Base-by-base conservation (phyloP, 768 basidiomycete species). In the Kwoniella mangroviensis region DNA sequence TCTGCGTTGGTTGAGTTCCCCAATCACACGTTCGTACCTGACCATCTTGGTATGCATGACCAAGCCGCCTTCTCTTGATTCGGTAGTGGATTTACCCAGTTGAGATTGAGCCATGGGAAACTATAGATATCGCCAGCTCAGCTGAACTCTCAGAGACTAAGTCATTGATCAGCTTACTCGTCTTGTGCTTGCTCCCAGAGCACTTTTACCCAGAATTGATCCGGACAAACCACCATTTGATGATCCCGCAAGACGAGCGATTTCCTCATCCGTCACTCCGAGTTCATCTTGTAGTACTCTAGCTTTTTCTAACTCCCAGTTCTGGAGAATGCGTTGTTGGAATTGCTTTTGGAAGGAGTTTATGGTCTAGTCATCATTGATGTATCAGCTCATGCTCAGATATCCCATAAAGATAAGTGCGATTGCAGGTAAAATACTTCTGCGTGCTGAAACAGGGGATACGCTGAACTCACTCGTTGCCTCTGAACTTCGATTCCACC, bases 11-110 rank as follows among this genome's bases (percentile, higher is more conserved):
- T 82, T 82, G 10, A 82, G 65, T 10, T 73, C 65, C 24, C 92
- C 85, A 53, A 98, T 85, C 41, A 92, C 90, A 58, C 89, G 88
- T 85, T 95, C 92, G 81, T 98, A 99, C 13, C 89, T 90, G 91
- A 98, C 93, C 94, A 98, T 79, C 77, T 78, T 79, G 65, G 71
- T 79, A 69, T 77, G 82, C 79, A 80, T 80, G 41, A 78, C 79
- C 64, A 80, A 43, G 7, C 74, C 75, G 3, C 79, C 75, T 60
- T 80, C 79, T 45, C 65, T 68, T 2, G 70, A 66, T 34, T 76
- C 76, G 2, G 67, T 61, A 10, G 45, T 59, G 28, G 68, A 67
- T 49, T 72, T 74, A 45, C 65, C 65, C 5, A 65, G 40, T 24
- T 65, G 67, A 4, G 73, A 70, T 65, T 73, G 72, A 15, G 75